Percentiles rank a stretch among this genome's conserved stretches.
Evolutionary conservation across 805 yeast species (phyloP).

Genomic region (Candida insectorum): DNA sequence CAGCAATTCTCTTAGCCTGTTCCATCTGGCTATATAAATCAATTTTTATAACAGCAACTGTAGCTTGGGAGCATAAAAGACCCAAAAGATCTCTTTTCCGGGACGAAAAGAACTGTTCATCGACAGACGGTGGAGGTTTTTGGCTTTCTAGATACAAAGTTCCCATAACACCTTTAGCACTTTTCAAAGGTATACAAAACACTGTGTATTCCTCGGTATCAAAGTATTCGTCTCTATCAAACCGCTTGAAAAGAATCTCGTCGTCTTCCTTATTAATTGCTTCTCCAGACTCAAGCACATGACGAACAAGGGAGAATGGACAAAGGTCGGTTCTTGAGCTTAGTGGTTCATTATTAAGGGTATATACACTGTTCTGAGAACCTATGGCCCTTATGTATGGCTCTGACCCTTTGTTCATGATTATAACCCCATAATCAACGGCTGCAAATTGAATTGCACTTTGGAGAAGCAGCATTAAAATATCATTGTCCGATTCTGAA

Average conservation of each 20-base stretch:
- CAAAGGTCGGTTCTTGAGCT: conserved; percentile 39
- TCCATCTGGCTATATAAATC: conserved; percentile 46
- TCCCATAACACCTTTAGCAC: conserved; percentile 36
- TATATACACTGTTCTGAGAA: conserved; percentile 20
- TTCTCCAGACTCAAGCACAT: conserved; percentile 35
- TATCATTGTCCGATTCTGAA: conserved; percentile 34
- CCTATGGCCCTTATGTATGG: conserved; percentile 27
- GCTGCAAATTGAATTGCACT: conserved; percentile 36
- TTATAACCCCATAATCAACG: conserved; percentile 31
- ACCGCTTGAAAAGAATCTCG: conserved; percentile 25
- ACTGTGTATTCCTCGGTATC: conserved; percentile 30
- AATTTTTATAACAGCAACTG: conserved; percentile 48
- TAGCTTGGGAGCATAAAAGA: conserved; percentile 49
- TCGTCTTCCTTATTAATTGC: conserved; percentile 35
- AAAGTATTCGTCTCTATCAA: conserved; percentile 41
- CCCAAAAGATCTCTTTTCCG: conserved; percentile 37
- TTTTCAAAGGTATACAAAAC: conserved; percentile 45
- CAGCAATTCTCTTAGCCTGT: conserved; percentile 40
- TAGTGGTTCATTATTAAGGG: conserved; percentile 30
- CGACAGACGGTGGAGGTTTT: neutral
- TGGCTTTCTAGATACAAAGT: conserved; percentile 14
- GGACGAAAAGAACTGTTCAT: conserved; percentile 19
- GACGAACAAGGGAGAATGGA: conserved; percentile 38
- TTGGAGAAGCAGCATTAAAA: conserved; percentile 34
- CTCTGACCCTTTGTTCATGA: conserved; percentile 18